Conservation (phyloP, 495 filamentous ascomycete genomes). For the Annulohypoxylon bovei region DNA sequence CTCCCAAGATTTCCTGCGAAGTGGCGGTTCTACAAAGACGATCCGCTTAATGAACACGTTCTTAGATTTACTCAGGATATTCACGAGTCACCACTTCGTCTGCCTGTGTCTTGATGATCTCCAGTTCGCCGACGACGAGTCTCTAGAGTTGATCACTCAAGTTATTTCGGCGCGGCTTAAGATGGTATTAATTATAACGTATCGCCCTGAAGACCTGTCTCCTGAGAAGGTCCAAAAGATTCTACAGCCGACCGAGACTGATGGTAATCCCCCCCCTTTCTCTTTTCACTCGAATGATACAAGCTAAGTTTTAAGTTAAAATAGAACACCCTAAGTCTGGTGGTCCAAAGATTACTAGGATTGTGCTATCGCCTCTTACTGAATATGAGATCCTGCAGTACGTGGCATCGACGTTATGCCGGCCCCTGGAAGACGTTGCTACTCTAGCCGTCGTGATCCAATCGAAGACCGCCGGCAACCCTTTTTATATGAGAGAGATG, state of each 20-base stretch:
- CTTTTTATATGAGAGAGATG: conserved; percentile 90
- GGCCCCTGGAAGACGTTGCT: conserved; percentile 66
- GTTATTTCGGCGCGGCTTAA: conserved; percentile 77
- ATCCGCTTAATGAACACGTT: conserved; percentile 85
- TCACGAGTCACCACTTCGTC: conserved; percentile 81
- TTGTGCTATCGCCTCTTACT: conserved; percentile 71
- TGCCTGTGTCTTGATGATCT: conserved; percentile 87
- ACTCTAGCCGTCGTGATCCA: conserved; percentile 77
- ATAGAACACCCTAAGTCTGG: conserved; percentile 56
- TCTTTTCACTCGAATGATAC: conserved; percentile 6
- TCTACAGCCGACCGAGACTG: conserved; percentile 57
- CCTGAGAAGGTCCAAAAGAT: conserved; percentile 58
- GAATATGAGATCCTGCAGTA: conserved; percentile 82
- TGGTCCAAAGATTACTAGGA: conserved; percentile 66
- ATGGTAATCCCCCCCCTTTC: conserved; percentile 46
- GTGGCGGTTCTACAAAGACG: conserved; percentile 74
- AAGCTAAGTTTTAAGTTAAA: conserved; percentile 44
- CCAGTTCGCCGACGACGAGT: conserved; percentile 88
- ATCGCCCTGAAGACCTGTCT: conserved; percentile 63
- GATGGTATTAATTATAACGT: conserved; percentile 79
- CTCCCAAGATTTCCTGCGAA: conserved; percentile 75
- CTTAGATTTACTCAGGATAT: conserved; percentile 80
- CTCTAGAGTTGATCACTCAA: conserved; percentile 77
- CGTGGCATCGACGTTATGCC: conserved; percentile 76
- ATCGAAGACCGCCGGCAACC: conserved; percentile 83